Evolutionary conservation across 75 land plant species (phyloP), one percentile per base, ranked within the genome.

Genomic region (Azolla pinnata): DNA sequence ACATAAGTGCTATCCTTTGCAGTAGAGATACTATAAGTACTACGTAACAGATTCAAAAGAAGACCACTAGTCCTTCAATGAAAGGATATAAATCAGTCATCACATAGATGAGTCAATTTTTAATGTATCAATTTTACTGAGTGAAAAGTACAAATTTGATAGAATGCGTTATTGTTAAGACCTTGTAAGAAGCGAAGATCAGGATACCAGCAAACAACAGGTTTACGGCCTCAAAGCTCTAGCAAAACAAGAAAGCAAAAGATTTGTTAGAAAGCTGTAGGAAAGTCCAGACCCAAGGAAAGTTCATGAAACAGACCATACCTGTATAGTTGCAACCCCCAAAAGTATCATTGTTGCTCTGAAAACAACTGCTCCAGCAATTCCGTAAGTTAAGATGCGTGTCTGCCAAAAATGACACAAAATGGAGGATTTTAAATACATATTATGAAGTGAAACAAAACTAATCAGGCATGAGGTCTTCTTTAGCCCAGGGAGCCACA

Each of bases 161-260:
- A n/a, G n/a, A n/a, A n/a, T n/a, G n/a, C n/a, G n/a, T n/a, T n/a
- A n/a, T n/a, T n/a, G n/a, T n/a, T n/a, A n/a, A n/a, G n/a, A 93
- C 98, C 96, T 95, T 95, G 74, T 75, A 83, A 31, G 99, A 63
- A 30, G 99, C 86, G 53, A 64, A 95, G 0, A 95, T 65, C 35
- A 95, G 97, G 57, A 95, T 70, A 28, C 60, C 77, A 16, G 97
- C 99, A 63, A 95, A 69, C 0, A 90, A 44, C 7, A 95, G 67
- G 64, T 95, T 95, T 5, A 95, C 87, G 19, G 81, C 88, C 65
- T 95, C 99, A 76, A 90, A 90, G 53, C 78, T 81, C 99, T 95
- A n/a, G 68, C 48, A 68, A 24, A 25, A 54, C 1, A 8, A 49
- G 18, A 51, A 54, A 30, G 4, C 9, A 46, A 0, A 10, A 4